phyloP scores from a whole-genome alignment of 2,329 filamentous ascomycete species.

The Neodidymelliopsis sp. region DNA sequence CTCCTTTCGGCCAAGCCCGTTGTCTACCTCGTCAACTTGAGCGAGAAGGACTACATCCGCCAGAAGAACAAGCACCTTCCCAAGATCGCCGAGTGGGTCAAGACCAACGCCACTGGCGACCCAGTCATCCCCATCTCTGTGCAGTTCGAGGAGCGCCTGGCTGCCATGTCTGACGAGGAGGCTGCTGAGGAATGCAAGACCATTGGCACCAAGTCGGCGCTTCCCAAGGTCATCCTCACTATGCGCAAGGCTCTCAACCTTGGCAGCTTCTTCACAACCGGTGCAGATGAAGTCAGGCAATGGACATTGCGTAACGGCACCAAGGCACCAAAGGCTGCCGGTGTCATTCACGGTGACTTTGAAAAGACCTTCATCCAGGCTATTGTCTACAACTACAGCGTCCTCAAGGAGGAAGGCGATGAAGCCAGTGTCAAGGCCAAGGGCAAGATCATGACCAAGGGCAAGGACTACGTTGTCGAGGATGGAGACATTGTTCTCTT shows the following conservation, averaged over 20 bases:
- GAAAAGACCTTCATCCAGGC: constrained; percentile 99
- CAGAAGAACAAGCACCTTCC: constrained; percentile 99
- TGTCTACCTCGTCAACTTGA: constrained; percentile 95
- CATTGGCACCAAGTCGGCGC: constrained; percentile 82
- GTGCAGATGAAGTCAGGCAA: constrained; percentile 94
- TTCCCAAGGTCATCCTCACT: constrained; percentile 89
- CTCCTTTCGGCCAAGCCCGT: constrained; percentile 96
- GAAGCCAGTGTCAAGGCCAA: constrained; percentile 89
- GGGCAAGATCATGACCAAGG: constrained; percentile 98
- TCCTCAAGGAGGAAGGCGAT: constrained; percentile 85
- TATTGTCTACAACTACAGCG: constrained; percentile 87
- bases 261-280: constrained; percentile 96
- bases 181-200: constrained; percentile 87
- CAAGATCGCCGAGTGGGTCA: constrained; percentile 94
- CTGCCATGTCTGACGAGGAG: constrained; percentile 79
- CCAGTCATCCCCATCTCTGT: constrained; percentile 94
- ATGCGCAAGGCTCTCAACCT: constrained; percentile 94
- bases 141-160: constrained; percentile 89
- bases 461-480: constrained; percentile 92
- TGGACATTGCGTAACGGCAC: constrained; percentile 97
- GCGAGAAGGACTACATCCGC: constrained; percentile 94
- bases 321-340: constrained; percentile 96
- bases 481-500: constrained; percentile 85
- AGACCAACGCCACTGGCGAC: constrained; percentile 85
- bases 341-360: constrained; percentile 98